Evolutionary conservation across 371 early-diverging fungal genomes (phyloP).

Genomic region (Nematocida displodere): DNA sequence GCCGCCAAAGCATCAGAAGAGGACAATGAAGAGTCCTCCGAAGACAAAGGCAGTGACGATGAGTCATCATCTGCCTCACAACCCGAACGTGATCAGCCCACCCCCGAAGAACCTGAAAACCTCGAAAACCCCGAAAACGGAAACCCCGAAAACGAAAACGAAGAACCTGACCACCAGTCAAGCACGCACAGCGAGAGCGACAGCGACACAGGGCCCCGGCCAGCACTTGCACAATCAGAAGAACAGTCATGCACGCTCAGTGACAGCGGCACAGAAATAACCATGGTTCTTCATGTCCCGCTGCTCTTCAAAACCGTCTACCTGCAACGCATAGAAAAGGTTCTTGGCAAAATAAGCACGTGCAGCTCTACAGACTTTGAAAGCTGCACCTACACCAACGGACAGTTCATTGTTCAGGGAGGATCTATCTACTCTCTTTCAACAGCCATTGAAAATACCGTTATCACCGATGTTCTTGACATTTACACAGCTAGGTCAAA

Average conservation of each 20-base stretch:
- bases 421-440: conserved; percentile 59
- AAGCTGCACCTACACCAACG: conserved; percentile 11
- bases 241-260: conserved; percentile 64
- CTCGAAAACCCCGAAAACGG: not conserved
- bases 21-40: conserved; percentile 63
- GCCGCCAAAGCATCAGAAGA: conserved; percentile 64
- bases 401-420: conserved; percentile 62
- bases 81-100: not conserved
- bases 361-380: not conserved
- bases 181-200: not conserved
- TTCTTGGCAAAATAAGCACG: conserved; percentile 3
- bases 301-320: conserved; percentile 20
- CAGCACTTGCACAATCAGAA: conserved; percentile 62
- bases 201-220: not conserved
- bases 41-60: conserved; percentile 61
- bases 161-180: not conserved
- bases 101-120: not conserved
- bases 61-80: not conserved
- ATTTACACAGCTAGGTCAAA: conserved; percentile 71
- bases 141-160: not conserved
- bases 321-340: conserved; percentile 6
- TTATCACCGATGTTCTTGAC: conserved; percentile 70
- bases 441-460: conserved; percentile 79
- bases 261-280: not conserved
- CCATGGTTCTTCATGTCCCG: conserved; percentile 5